Conservation (phyloP, 2,329 filamentous ascomycete genomes). For the Xylaria hypoxylon region DNA sequence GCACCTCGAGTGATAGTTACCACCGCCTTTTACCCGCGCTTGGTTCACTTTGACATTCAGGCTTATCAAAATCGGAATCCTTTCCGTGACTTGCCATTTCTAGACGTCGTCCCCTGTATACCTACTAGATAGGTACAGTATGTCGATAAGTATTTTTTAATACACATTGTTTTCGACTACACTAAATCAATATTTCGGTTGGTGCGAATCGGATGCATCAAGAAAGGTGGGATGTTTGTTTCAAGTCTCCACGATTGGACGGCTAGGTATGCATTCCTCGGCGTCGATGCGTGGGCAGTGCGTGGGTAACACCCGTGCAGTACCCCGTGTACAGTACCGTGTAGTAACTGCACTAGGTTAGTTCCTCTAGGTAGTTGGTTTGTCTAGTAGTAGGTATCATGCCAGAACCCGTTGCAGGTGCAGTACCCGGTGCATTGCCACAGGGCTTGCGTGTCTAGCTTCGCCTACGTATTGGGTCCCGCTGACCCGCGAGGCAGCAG, state of each 20-base stretch:
- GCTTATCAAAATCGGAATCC: background rate
- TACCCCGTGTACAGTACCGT: too few species aligned
- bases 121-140: background rate
- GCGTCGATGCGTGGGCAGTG: constrained; percentile 30
- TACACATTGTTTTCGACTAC: background rate
- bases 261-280: constrained; percentile 3
- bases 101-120: background rate
- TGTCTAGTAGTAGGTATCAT: too few species aligned
- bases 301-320: constrained; percentile 43
- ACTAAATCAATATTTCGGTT: constrained; percentile 1
- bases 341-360: too few species aligned
- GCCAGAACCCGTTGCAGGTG: background rate
- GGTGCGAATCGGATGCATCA: constrained; percentile 13
- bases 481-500: constrained; percentile 34
- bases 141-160: background rate
- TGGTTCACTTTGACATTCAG: too few species aligned
- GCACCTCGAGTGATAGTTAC: too few species aligned
- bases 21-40: too few species aligned
- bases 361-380: too few species aligned
- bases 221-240: constrained; percentile 4
- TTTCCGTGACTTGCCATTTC: background rate
- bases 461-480: constrained; percentile 9
- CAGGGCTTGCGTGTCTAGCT: constrained; percentile 43
- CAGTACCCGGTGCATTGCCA: constrained; percentile 37
- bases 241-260: constrained; percentile 53